Evolutionary conservation across 345 rosid genomes (phyloP), one percentile per base, ranked within the genome.

Genomic region (Murraya koenigii): DNA sequence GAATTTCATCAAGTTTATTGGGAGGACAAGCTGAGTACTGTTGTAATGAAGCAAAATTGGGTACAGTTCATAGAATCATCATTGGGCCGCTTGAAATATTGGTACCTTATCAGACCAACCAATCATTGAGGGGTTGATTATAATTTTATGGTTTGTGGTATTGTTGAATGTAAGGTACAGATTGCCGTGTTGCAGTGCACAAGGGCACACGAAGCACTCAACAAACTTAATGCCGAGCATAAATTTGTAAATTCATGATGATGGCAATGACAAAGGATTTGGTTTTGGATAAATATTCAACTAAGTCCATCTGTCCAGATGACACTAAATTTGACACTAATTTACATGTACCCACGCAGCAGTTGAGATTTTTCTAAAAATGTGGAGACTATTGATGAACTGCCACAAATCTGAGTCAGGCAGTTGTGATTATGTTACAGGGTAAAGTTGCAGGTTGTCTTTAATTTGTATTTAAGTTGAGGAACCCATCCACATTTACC

Each of bases 141-240:
- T 6, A 8, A 60, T 38, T 60, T 26, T 30, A 62, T 39, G 32
- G 62, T 72, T 14, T 32, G 5, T 39, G 33, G 22, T 19, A 17
- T 58, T 35, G 25, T 72, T 56, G 55, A 80, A 70, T 72, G 7
- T 14, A 36, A 58, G 66, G 75, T 32, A 54, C 35, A 60, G 20
- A 58, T 41, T 74, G 39, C 60, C 47, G 2, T 47, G n/a, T 25
- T 62, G 44, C 22, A 33, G 64, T 41, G 69, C 60, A 9, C 13
- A 47, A 74, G 38, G 39, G 62, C 62, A 41, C 28, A 26, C 6
- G 25, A 58, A 15, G 3, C 23, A 25, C 17, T 41, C 7, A 26
- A 7, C 54, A 39, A 20, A 35, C 35, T 39, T 39, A 59, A 25
- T 60, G 13, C 25, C 28, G 11, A 41, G 13, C 26, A 28, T 26